Conservation (phyloP, 192 early-diverging fungal species). For the Irineochytrium annulatum region DNA sequence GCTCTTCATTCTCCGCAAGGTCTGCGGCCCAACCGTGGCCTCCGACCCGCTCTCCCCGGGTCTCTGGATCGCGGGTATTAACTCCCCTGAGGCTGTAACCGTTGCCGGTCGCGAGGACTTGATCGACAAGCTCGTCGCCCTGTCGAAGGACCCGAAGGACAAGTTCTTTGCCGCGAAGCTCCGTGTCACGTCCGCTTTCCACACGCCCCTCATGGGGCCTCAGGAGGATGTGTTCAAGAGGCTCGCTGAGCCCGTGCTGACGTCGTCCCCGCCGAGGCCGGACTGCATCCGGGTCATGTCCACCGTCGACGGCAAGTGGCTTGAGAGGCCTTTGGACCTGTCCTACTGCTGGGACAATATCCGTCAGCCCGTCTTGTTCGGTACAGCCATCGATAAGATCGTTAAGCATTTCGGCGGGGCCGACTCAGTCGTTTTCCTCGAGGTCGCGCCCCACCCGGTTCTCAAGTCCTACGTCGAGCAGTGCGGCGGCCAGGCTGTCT, state of each 20-base stretch:
- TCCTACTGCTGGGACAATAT: slow-evolving; percentile 27
- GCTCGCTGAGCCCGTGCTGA: slow-evolving; percentile 18
- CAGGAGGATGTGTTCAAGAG: neutral
- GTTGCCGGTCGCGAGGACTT: slow-evolving; percentile 19
- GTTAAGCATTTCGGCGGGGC: too few relatives aligned
- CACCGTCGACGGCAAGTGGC: slow-evolving; percentile 19
- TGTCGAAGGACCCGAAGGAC: slow-evolving; percentile 12
- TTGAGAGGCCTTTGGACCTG: too few relatives aligned
- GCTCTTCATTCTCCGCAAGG: neutral
- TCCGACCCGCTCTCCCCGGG: neutral
- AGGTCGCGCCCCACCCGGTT: slow-evolving; percentile 30
- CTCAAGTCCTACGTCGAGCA: slow-evolving; percentile 23
- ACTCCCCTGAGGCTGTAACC: slow-evolving; percentile 29
- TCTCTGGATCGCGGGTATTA: slow-evolving; percentile 29
- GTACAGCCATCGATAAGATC: slow-evolving; percentile 10
- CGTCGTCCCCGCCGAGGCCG: neutral
- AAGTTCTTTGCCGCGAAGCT: slow-evolving; percentile 24
- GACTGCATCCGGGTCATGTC: slow-evolving; percentile 15
- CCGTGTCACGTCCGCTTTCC: slow-evolving; percentile 29
- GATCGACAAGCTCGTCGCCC: slow-evolving; percentile 21
- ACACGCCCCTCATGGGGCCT: slow-evolving; percentile 32
- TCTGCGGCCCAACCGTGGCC: slow-evolving; percentile 6
- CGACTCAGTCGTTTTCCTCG: slow-evolving; percentile 7
- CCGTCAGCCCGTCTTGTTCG: slow-evolving; percentile 22
- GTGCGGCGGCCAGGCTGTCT: neutral